Evolutionary conservation across 495 filamentous ascomycete genomes (phyloP).

Genomic region (Daldinia loculata): DNA sequence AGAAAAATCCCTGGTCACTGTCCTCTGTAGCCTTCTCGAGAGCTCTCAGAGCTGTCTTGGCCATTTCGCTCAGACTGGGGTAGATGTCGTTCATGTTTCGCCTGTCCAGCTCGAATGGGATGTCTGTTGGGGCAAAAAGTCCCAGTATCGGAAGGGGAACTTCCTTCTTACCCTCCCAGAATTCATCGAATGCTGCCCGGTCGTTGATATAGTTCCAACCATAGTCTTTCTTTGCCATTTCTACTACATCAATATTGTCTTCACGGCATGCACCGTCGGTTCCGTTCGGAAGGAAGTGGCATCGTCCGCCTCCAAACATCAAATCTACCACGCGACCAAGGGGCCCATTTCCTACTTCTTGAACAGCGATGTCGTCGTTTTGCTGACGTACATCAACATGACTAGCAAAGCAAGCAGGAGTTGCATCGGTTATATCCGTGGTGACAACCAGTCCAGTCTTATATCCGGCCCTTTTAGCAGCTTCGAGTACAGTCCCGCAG

Average conservation of each 20-base stretch:
- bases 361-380: constrained; percentile 90
- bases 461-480: constrained; percentile 89
- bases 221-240: constrained; percentile 71
- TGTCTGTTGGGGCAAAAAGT: constrained; percentile 82
- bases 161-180: constrained; percentile 69
- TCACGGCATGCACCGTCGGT: constrained; percentile 78
- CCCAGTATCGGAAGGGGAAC: constrained; percentile 86
- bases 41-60: constrained; percentile 77
- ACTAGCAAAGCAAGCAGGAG: constrained; percentile 93
- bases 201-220: constrained; percentile 82
- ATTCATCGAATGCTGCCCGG: constrained; percentile 77
- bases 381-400: constrained; percentile 82
- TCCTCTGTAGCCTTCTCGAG: constrained; percentile 84
- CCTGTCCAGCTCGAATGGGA: constrained; percentile 93
- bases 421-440: constrained; percentile 94
- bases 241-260: constrained; percentile 75
- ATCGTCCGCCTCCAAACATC: constrained; percentile 90
- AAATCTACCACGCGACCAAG: constrained; percentile 88
- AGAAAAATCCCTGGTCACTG: constrained; percentile 92
- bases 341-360: constrained; percentile 83
- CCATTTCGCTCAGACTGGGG: constrained; percentile 92
- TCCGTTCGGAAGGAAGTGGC: constrained; percentile 87
- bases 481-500: constrained; percentile 94
- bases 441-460: constrained; percentile 95
- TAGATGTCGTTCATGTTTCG: constrained; percentile 78